phyloP scores from a whole-genome alignment of 1,284 basidiomycete species.

The Athelia sp. region DNA sequence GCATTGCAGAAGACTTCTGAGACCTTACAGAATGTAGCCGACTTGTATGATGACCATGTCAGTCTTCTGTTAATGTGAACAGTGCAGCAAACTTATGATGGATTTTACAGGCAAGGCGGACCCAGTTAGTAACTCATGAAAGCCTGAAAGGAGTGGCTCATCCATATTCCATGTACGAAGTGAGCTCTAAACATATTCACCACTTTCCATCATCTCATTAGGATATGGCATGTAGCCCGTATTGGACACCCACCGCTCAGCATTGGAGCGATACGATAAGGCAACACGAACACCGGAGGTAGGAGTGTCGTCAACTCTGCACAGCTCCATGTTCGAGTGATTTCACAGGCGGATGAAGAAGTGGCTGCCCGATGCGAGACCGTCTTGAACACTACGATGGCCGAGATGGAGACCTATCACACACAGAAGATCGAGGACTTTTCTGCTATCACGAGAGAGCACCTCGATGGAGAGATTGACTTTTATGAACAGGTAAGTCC shows the following conservation, averaged over 20 bases:
- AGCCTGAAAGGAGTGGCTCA: constrained; percentile 70
- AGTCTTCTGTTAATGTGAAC: constrained; percentile 23
- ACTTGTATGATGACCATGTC: constrained; percentile 76
- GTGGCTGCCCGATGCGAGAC: constrained; percentile 78
- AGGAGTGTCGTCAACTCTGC: constrained; percentile 1
- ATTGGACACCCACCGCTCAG: constrained; percentile 66
- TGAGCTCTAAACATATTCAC: constrained; percentile 22
- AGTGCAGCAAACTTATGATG: too few relatives aligned
- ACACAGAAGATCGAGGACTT: constrained; percentile 72
- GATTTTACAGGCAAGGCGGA: constrained; percentile 55
- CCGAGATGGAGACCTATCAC: constrained; percentile 81
- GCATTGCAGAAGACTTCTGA: constrained; percentile 77
- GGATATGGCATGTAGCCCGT: constrained; percentile 40
- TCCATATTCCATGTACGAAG: constrained; percentile 66
- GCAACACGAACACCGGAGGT: constrained; percentile 36
- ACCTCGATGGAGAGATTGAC: constrained; percentile 72
- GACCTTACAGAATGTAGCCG: constrained; percentile 67
- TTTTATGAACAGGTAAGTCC: constrained; percentile 61
- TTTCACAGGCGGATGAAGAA: constrained; percentile 52
- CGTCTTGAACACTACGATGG: constrained; percentile 82
- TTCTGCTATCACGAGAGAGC: constrained; percentile 49
- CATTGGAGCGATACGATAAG: constrained; percentile 58
- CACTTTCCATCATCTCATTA: constrained; percentile 2
- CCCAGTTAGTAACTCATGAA: constrained; percentile 71
- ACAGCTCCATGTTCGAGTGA: too few relatives aligned